Base-by-base conservation (phyloP, 176 grass and related monocot species). In the Saccharum officinarum region DNA sequence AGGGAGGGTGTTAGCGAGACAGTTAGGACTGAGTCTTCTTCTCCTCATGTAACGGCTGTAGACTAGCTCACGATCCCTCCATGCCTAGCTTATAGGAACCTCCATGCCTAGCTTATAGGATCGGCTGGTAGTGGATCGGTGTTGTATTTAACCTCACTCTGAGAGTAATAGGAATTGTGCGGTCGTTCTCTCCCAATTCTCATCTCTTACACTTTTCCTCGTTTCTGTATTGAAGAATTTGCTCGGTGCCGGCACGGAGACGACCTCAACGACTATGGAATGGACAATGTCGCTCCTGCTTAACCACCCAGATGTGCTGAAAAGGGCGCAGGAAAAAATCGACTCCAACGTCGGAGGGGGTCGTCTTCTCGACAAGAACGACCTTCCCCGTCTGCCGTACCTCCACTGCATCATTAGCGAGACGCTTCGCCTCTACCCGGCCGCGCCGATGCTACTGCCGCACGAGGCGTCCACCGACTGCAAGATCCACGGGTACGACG, bases 401-500 rank as follows among this genome's bases (percentile, higher is more conserved):
- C 75, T 90, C 76, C 73, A 66, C 71, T 60, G 76, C 73, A 84
- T 88, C 76, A 80, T 92, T 60, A 81, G 45, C 6, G 90, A 92
- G 76, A 88, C 85, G 8, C 81, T 92, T 67, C 86, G 90, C 16
- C 66, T 92, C 25, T 88, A 85, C 85, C 90, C 90, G 9, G 49
- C 79, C 0, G 76, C 7, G 10, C 86, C 90, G 17, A 42, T 92
- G 39, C 61, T 89, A 3, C 16, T 82, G 23, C 72, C 91, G 3
- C 87, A 90, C 15, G 91, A 90, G 69, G 83, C 91, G 0, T 44
- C 86, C 49, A 22, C 50, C 12, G 86, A 92, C 38, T 85, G 86
- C 77, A 82, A 68, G 37, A 78, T 92, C 33, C 76, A 46, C 16
- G 86, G 86, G 37, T 92, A 85, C 77, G 64, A 81, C 78, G 83